Evolutionary conservation across 331 rosid genomes (phyloP).

Genomic region (Pyracantha coccinea): DNA sequence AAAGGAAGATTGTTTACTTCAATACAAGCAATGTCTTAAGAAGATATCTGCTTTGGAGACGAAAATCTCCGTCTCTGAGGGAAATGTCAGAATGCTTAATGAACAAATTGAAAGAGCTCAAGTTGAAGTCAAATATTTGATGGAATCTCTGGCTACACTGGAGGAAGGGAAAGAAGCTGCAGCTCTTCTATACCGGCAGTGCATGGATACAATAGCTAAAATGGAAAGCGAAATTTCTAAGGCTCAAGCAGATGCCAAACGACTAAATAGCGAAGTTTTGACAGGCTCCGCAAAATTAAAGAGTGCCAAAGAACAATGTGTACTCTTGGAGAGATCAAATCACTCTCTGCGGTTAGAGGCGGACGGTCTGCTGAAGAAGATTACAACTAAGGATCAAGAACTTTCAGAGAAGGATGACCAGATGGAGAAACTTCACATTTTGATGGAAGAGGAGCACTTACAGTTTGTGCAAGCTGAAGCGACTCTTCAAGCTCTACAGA

Average conservation of each 20-base stretch:
- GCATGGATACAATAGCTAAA: conserved; percentile 57
- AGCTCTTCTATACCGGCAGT: conserved; percentile 45
- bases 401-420: conserved; percentile 65
- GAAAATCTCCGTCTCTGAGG: conserved; percentile 58
- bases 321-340: conserved; percentile 53
- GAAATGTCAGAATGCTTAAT: conserved; percentile 47
- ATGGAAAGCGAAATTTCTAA: conserved; percentile 60
- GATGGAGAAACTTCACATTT: conserved; percentile 61
- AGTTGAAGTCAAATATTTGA: conserved; percentile 47
- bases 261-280: conserved; percentile 39
- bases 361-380: conserved; percentile 55
- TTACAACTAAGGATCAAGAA: conserved; percentile 66
- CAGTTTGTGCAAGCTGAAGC: conserved; percentile 68
- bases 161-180: conserved; percentile 59
- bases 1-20: conserved; percentile 62
- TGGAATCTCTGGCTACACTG: conserved; percentile 36
- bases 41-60: conserved; percentile 61
- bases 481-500: conserved; percentile 63
- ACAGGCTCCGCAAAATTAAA: conserved; percentile 44
- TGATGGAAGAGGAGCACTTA: conserved; percentile 67
- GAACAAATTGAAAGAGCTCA: conserved; percentile 55
- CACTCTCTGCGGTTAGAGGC: conserved; percentile 59
- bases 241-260: conserved; percentile 50
- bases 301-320: conserved; percentile 46
- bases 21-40: conserved; percentile 47